phyloP scores from a whole-genome alignment of 2,329 filamentous ascomycete species.

The Chaetomiaceae sp. region DNA sequence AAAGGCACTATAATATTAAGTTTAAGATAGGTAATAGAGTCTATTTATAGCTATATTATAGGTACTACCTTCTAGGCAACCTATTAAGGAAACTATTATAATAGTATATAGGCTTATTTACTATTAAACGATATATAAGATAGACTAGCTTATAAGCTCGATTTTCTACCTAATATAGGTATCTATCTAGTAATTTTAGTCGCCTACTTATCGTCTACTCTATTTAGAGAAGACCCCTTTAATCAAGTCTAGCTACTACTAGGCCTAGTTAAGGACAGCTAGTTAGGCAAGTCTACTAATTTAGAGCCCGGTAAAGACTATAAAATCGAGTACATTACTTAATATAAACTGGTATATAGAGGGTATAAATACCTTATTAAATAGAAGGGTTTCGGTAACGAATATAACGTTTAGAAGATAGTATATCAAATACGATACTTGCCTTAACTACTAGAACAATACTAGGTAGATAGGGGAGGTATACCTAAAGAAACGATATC shows the following conservation, averaged over 20 bases:
- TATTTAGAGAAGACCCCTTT: not conserved
- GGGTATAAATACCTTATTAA: not conserved
- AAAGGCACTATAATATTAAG: not conserved
- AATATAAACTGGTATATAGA: not conserved
- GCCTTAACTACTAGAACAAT: not conserved
- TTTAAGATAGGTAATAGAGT: not conserved
- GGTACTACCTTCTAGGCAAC: not conserved
- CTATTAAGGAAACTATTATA: not conserved
- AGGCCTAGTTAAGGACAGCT: not conserved
- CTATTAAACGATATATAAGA: not conserved
- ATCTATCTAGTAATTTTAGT: not conserved
- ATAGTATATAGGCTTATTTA: not conserved
- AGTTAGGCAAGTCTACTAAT: not conserved
- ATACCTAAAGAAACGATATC: not conserved
- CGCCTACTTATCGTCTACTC: slow-evolving; percentile 37
- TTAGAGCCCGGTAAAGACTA: not conserved
- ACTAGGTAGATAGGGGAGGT: not conserved
- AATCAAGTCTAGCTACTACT: too few species aligned
- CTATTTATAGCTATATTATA: not conserved
- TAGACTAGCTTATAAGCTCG: not conserved
- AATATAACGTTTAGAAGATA: not conserved
- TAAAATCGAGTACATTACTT: not conserved
- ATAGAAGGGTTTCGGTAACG: not conserved
- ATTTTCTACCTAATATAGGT: not conserved
- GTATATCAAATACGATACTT: not conserved